Evolutionary conservation across 495 filamentous ascomycete genomes (phyloP).

Genomic region (Staphylotrichum tortipilum): DNA sequence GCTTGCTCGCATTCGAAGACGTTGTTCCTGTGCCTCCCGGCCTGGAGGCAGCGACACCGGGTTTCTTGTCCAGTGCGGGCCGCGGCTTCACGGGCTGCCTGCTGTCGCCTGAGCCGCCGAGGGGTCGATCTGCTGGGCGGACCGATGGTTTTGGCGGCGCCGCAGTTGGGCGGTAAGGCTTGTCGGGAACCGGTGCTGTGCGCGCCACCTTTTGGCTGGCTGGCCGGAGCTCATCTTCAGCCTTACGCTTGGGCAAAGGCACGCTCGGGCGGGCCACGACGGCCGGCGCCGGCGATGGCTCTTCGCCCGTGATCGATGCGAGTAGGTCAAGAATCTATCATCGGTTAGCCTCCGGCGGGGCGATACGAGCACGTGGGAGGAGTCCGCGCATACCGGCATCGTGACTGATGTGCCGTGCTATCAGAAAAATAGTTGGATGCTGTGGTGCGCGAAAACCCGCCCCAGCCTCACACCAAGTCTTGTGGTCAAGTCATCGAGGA

Average conservation of each 20-base stretch:
- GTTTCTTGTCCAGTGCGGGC: slow-evolving; percentile 5
- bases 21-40: neutral
- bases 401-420: slow-evolving; percentile 3
- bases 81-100: neutral
- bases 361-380: neutral
- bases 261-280: slow-evolving; percentile 18
- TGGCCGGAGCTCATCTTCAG: slow-evolving; percentile 37
- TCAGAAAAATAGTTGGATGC: slow-evolving; percentile 2
- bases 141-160: slow-evolving; percentile 11
- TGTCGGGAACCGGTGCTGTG: slow-evolving; percentile 12
- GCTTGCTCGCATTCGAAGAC: slow-evolving; percentile 1
- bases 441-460: slow-evolving; percentile 16
- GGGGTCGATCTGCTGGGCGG: slow-evolving; percentile 8
- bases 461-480: slow-evolving; percentile 23
- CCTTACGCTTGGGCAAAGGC: slow-evolving; percentile 40
- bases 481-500: slow-evolving; percentile 24
- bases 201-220: slow-evolving; percentile 23
- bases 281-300: slow-evolving; percentile 28
- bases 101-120: neutral
- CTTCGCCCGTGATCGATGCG: slow-evolving; percentile 46
- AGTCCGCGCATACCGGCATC: slow-evolving; percentile 20
- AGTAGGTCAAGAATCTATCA: slow-evolving; percentile 45
- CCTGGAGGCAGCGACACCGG: neutral
- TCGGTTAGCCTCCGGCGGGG: slow-evolving; percentile 8
- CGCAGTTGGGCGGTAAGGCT: slow-evolving; percentile 11